Evolutionary conservation across 1,284 basidiomycete genomes (phyloP).

Genomic region (Pseudozyma tsukubaensis): DNA sequence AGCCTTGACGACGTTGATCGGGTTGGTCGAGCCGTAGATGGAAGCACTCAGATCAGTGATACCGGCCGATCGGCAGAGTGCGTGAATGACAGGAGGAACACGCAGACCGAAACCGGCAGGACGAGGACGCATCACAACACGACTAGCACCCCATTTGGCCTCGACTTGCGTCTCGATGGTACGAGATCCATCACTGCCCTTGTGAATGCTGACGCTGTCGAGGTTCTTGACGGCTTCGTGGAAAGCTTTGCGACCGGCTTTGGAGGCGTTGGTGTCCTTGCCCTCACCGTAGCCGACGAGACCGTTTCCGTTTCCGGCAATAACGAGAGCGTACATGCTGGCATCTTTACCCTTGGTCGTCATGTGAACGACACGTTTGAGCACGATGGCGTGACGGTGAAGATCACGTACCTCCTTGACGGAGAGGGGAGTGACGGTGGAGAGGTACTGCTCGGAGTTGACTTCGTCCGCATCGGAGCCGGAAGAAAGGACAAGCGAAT

Average conservation of each 20-base stretch:
- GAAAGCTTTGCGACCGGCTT: slow-evolving; percentile 78
- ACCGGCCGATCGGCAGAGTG: slow-evolving; percentile 87
- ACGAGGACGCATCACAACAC: slow-evolving; percentile 84
- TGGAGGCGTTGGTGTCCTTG: slow-evolving; percentile 76
- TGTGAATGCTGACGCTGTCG: slow-evolving; percentile 78
- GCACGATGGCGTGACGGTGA: slow-evolving; percentile 62
- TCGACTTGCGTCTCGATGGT: slow-evolving; percentile 87
- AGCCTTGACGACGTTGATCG: slow-evolving; percentile 74
- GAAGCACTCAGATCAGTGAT: slow-evolving; percentile 94
- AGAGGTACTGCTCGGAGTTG: slow-evolving; percentile 58
- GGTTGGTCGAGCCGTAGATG: slow-evolving; percentile 91
- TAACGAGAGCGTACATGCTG: slow-evolving; percentile 77
- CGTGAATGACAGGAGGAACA: slow-evolving; percentile 88
- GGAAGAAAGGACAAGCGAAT: slow-evolving; percentile 53
- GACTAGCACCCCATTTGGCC: slow-evolving; percentile 86
- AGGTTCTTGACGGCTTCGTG: slow-evolving; percentile 83
- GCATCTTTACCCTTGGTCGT: slow-evolving; percentile 86
- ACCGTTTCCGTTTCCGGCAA: slow-evolving; percentile 85
- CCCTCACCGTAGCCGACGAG: slow-evolving; percentile 91
- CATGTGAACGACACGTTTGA: slow-evolving; percentile 78
- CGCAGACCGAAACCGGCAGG: slow-evolving; percentile 89
- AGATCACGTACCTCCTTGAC: slow-evolving; percentile 58
- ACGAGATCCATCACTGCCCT: slow-evolving; percentile 70
- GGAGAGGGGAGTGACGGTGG: slow-evolving; percentile 63
- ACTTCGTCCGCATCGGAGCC: slow-evolving; percentile 57